Evolutionary conservation across 2,329 filamentous ascomycete species (phyloP).

Genomic region (Aspergillus texensis): DNA sequence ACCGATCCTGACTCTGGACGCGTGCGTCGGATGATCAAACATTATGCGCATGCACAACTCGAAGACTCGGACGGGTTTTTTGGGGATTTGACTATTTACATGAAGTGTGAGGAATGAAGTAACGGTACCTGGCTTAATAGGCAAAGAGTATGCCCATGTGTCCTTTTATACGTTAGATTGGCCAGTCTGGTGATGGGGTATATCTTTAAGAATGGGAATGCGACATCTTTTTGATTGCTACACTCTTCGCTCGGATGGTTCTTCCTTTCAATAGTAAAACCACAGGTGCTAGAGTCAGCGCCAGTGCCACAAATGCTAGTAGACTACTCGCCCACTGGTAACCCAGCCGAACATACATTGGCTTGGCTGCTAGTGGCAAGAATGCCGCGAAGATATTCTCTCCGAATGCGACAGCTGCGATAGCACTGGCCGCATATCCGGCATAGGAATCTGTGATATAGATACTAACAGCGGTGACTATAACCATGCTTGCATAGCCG

Average conservation of each 20-base stretch:
- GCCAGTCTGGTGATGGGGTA: not conserved
- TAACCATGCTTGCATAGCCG: slow-evolving; percentile 45
- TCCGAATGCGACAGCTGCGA: slow-evolving; percentile 50
- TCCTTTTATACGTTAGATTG: not conserved
- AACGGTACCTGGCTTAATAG: not conserved
- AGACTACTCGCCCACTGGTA: slow-evolving; percentile 45
- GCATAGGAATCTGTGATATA: slow-evolving; percentile 54
- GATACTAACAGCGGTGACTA: slow-evolving; percentile 52
- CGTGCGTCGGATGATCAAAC: slow-evolving; percentile 23
- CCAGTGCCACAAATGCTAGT: slow-evolving; percentile 42
- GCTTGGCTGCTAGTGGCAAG: slow-evolving; percentile 44
- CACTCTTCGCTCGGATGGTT: slow-evolving; percentile 29
- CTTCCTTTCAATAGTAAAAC: slow-evolving; percentile 41
- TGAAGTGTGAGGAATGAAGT: slow-evolving; percentile 7
- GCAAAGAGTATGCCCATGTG: not conserved
- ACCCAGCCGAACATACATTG: slow-evolving; percentile 39
- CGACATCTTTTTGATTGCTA: slow-evolving; percentile 13
- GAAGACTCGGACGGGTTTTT: slow-evolving; percentile 23
- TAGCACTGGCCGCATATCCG: slow-evolving; percentile 52
- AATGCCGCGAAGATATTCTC: slow-evolving; percentile 49
- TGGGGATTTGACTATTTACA: slow-evolving; percentile 25
- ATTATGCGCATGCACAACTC: slow-evolving; percentile 19
- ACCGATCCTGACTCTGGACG: slow-evolving; percentile 26
- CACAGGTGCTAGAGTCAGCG: slow-evolving; percentile 38
- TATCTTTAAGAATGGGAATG: not conserved